A percentile compares a stretch with the other conserved stretches of the same genome.
phyloP scores from a whole-genome alignment of 257 asterid species.

The Salvia splendens region DNA sequence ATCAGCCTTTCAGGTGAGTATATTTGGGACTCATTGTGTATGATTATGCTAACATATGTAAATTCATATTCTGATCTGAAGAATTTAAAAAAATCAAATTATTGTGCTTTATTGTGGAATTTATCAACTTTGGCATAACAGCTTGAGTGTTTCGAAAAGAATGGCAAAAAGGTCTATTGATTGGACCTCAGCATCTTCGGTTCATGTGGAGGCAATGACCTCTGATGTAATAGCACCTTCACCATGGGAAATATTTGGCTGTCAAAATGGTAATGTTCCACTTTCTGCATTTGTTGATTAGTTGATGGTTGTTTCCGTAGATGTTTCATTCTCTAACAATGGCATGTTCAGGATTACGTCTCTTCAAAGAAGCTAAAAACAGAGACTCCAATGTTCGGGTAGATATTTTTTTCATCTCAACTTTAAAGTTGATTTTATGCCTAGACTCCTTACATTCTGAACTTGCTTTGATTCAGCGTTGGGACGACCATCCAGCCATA shows the following conservation, averaged over 20 bases:
- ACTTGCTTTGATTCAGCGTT: conserved; percentile 40
- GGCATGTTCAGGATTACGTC: conserved; percentile 68
- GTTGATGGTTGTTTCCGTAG: conserved; percentile 3
- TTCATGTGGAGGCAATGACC: conserved; percentile 63
- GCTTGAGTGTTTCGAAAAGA: conserved; percentile 66
- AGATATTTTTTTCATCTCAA: conserved; percentile 21
- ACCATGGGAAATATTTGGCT: conserved; percentile 87
- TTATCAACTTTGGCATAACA: conserved; percentile 35
- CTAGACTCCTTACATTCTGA: conserved; percentile 10
- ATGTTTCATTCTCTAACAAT: conserved; percentile 20
- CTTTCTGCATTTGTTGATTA: conserved; percentile 3
- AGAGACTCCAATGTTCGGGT: conserved; percentile 66
- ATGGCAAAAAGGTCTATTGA: conserved; percentile 43
- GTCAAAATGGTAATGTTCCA: conserved; percentile 63
- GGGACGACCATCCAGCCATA: conserved; percentile 78
- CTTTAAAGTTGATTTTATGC: not conserved
- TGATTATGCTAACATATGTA: not conserved
- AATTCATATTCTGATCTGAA: not conserved
- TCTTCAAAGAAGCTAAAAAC: conserved; percentile 86
- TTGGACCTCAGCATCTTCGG: conserved; percentile 45
- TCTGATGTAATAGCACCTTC: conserved; percentile 82
- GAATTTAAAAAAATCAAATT: no score
- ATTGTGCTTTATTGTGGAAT: not conserved
- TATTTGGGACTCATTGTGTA: conserved; percentile 2
- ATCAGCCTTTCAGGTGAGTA: conserved; percentile 78